These are phyloP conservation scores for Suhomyces vadensis DNA, from an alignment of 805 yeast genomes.

Conservation along the genomic window DNA sequence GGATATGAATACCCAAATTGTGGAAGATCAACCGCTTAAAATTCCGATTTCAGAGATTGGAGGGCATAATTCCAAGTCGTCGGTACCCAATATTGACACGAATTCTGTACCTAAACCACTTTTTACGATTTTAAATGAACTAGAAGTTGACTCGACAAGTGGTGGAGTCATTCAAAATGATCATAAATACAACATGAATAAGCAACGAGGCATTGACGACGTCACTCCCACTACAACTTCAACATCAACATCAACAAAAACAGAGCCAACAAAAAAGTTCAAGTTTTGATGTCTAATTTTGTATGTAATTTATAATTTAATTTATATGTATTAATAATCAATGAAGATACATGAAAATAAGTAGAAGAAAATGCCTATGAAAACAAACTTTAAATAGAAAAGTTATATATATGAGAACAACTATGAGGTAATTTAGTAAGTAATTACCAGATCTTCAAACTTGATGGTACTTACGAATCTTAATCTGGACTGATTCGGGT, in stretches of 20 bases:
- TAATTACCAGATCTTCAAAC: neutral
- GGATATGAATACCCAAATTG: neutral
- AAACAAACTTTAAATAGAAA: slow-evolving; percentile 5
- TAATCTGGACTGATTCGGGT: neutral
- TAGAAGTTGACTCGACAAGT: slow-evolving; percentile 6
- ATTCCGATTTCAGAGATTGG: slow-evolving; percentile 17
- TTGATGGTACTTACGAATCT: neutral
- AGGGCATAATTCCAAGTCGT: neutral
- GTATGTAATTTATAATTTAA: neutral
- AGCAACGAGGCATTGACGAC: neutral
- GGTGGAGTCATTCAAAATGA: slow-evolving; percentile 14
- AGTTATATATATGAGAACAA: slow-evolving; percentile 6
- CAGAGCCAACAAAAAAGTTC: slow-evolving; percentile 7
- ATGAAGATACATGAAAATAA: slow-evolving; percentile 7
- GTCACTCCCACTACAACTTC: neutral
- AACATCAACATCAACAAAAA: slow-evolving; percentile 1
- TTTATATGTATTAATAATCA: slow-evolving; percentile 2
- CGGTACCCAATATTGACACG: neutral
- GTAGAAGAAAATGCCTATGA: slow-evolving; percentile 7
- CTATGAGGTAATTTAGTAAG: neutral
- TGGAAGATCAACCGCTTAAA: slow-evolving; percentile 6
- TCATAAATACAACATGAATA: slow-evolving; percentile 14
- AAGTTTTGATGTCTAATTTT: slow-evolving; percentile 7
- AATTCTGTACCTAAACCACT: slow-evolving; percentile 10
- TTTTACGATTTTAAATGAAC: slow-evolving; percentile 27